A percentile compares a stretch with the other conserved stretches of the same genome.
Conservation (phyloP, 1,139 yeast genomes). For the Blastobotrys proliferans region DNA sequence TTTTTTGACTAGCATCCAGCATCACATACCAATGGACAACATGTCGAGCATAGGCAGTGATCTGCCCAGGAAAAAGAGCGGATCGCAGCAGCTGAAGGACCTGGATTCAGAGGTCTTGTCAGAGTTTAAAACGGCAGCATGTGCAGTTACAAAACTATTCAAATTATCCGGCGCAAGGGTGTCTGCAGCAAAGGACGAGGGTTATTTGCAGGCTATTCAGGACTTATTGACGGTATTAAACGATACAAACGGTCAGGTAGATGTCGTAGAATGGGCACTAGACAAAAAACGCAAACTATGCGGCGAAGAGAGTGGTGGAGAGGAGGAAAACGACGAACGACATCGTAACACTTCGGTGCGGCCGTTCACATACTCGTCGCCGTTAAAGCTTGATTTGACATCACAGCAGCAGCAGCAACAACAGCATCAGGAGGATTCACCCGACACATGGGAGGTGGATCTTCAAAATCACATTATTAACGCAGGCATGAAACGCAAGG, state of each 20-base stretch:
- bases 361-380: constrained; percentile 9
- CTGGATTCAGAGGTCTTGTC: constrained; percentile 9
- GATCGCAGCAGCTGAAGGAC: constrained; percentile 6
- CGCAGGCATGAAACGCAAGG: constrained; percentile 1
- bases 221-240: constrained; percentile 22
- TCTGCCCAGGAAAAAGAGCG: constrained; percentile 5
- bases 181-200: constrained; percentile 26
- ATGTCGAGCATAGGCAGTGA: constrained; percentile 5
- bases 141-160: constrained; percentile 30
- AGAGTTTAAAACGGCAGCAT: constrained; percentile 32
- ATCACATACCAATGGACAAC: constrained; percentile 10
- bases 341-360: constrained; percentile 6
- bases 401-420: neutral
- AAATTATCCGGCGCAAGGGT: constrained; percentile 28
- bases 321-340: constrained; percentile 1
- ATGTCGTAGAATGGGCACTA: constrained; percentile 25
- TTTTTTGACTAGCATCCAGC: too few species aligned
- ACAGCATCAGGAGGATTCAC: neutral
- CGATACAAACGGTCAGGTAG: constrained; percentile 21
- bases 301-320: constrained; percentile 8
- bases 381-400: neutral
- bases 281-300: constrained; percentile 16
- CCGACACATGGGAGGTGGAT: too few species aligned
- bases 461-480: neutral
- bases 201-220: constrained; percentile 28